Conservation (phyloP, 345 rosid species). For the Populus davidiana region DNA sequence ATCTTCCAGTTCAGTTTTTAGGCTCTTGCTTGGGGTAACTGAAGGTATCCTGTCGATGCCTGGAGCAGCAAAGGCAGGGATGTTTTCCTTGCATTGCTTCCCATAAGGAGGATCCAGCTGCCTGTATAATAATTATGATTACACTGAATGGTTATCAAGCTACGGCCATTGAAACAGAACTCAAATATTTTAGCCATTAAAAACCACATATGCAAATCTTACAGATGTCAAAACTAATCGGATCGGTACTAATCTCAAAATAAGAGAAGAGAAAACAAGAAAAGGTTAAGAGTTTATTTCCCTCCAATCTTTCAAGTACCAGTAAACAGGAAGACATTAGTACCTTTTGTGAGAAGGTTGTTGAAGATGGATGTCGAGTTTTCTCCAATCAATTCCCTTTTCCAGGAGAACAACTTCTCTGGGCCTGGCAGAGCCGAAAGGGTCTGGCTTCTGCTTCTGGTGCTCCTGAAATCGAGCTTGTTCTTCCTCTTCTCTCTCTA, state of each 20-base stretch:
- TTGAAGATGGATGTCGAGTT: conserved; percentile 13
- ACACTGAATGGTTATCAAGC: not conserved
- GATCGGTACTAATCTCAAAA: not conserved
- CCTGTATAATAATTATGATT: not conserved
- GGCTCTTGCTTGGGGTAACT: not conserved
- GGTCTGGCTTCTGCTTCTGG: conserved; percentile 23
- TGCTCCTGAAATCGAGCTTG: not conserved
- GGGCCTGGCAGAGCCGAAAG: conserved; percentile 34
- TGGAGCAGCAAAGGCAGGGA: not conserved
- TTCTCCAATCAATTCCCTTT: conserved; percentile 26
- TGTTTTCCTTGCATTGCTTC: conserved; percentile 3
- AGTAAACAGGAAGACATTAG: not conserved
- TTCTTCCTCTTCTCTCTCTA: conserved; percentile 24
- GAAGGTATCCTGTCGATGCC: not conserved
- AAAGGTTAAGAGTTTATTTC: not conserved
- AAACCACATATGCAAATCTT: not conserved
- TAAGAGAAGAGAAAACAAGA: not conserved
- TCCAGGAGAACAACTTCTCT: conserved; percentile 29
- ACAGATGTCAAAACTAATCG: not conserved
- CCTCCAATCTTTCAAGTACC: not conserved
- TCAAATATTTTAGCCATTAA: not conserved
- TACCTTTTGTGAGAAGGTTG: conserved; percentile 6
- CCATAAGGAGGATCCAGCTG: not conserved
- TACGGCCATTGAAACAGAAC: not conserved
- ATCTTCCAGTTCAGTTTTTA: not conserved